Conservation (phyloP, 768 basidiomycete species). For the Coprinopsis strossmayeri region DNA sequence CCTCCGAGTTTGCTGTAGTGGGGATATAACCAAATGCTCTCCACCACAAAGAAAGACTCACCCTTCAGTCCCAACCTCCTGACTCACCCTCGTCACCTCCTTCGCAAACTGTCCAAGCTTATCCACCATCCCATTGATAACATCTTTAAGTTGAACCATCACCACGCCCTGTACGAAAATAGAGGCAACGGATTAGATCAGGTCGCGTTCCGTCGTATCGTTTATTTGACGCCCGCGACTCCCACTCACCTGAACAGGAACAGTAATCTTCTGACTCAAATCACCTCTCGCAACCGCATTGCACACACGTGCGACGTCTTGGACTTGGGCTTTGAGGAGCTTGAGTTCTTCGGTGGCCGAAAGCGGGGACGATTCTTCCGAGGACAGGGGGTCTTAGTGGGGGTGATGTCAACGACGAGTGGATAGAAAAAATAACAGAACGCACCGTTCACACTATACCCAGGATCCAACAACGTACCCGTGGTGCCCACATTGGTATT, state of each 20-base stretch:
- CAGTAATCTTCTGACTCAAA: constrained; percentile 66
- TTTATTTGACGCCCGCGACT: no score
- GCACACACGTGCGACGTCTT: constrained; percentile 71
- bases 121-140: constrained; percentile 59
- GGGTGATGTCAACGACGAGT: constrained; percentile 42
- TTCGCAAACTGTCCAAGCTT: constrained; percentile 82
- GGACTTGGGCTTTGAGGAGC: constrained; percentile 73
- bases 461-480: background rate
- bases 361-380: constrained; percentile 29
- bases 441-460: background rate
- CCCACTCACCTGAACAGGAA: constrained; percentile 45
- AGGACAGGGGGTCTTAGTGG: constrained; percentile 35
- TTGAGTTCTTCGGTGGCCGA: constrained; percentile 67
- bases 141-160: constrained; percentile 72
- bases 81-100: constrained; percentile 81
- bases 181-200: background rate
- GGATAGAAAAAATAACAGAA: constrained; percentile 22
- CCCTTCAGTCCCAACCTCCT: constrained; percentile 83
- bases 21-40: background rate
- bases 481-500: background rate
- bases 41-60: constrained; percentile 18
- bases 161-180: constrained; percentile 36
- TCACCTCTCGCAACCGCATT: constrained; percentile 71
- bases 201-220: no score
- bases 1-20: constrained; percentile 73